phyloP scores from a whole-genome alignment of 495 filamentous ascomycete genomes.

The Aspergillus cavernicola region DNA sequence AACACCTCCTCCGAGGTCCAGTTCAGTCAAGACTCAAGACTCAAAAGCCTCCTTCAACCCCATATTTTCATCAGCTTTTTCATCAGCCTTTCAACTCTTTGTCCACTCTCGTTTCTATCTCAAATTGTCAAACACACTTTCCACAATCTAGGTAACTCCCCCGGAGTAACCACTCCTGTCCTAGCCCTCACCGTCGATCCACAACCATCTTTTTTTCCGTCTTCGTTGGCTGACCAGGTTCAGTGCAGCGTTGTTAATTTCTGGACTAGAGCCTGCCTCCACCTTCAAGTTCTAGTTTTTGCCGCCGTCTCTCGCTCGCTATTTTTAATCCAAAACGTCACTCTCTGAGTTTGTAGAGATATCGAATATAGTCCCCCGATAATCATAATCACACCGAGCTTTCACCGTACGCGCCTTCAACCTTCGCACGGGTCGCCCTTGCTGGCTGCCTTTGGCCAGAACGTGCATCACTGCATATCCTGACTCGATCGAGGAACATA shows the following conservation, averaged over 20 bases:
- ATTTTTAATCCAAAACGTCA: constrained; percentile 3
- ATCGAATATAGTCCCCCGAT: not conserved
- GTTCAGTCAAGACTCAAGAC: constrained; percentile 11
- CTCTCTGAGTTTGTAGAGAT: not conserved
- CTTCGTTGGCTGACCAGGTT: constrained; percentile 4
- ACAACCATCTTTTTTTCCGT: constrained; percentile 8
- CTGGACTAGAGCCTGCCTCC: too few species aligned
- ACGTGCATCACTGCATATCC: constrained; percentile 9
- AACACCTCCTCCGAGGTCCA: too few species aligned
- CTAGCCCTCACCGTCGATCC: constrained; percentile 13
- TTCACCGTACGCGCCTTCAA: not conserved
- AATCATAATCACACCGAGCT: not conserved
- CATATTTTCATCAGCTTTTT: not conserved
- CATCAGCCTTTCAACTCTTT: not conserved
- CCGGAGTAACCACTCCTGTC: constrained; percentile 8
- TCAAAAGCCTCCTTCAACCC: constrained; percentile 19
- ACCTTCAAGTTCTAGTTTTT: not conserved
- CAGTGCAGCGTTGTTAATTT: constrained; percentile 1
- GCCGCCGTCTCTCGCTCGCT: not conserved
- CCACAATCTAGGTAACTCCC: constrained; percentile 3
- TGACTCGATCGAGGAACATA: constrained; percentile 5
- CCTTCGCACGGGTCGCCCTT: not conserved
- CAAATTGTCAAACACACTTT: too few species aligned
- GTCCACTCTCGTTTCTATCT: too few species aligned
- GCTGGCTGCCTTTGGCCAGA: not conserved